These are phyloP conservation scores for Papiliotrema fonsecae DNA, from an alignment of 1,284 basidiomycete genomes.

Conservation along the genomic window DNA sequence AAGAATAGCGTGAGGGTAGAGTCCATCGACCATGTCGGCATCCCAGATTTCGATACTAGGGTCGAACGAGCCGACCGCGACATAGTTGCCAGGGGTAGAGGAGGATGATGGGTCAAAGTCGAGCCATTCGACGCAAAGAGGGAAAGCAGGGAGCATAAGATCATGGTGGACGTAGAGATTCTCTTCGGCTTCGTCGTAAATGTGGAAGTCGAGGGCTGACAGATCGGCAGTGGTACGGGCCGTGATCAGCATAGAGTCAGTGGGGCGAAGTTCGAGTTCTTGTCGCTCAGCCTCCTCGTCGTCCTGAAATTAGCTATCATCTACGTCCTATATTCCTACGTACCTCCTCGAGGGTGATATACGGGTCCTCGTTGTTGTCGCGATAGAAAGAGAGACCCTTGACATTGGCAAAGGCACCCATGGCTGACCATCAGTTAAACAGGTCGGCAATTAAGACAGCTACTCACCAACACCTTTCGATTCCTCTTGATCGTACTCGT, in stretches of 20 bases:
- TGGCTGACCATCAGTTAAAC: slow-evolving; percentile 52
- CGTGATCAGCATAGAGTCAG: slow-evolving; percentile 86
- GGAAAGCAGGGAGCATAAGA: slow-evolving; percentile 94
- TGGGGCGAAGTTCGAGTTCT: slow-evolving; percentile 82
- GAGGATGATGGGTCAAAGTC: slow-evolving; percentile 60
- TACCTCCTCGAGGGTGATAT: slow-evolving; percentile 91
- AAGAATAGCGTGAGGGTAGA: slow-evolving; percentile 89
- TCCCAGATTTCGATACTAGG: slow-evolving; percentile 99
- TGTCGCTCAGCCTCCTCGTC: slow-evolving; percentile 78
- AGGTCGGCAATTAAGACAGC: no score
- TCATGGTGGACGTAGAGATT: slow-evolving; percentile 98
- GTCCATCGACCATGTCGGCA: slow-evolving; percentile 84
- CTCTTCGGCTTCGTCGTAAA: slow-evolving; percentile 87
- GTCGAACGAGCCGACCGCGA: slow-evolving; percentile 95
- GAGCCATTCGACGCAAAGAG: slow-evolving; percentile 98
- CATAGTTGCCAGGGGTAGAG: slow-evolving; percentile 65
- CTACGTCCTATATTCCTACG: slow-evolving; percentile 17
- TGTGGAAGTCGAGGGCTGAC: slow-evolving; percentile 90
- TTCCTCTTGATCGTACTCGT: slow-evolving; percentile 87
- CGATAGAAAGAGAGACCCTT: slow-evolving; percentile 90
- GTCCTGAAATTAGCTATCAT: slow-evolving; percentile 50
- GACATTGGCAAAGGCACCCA: slow-evolving; percentile 91
- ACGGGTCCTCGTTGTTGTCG: slow-evolving; percentile 91
- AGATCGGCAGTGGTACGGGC: slow-evolving; percentile 98
- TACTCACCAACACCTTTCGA: slow-evolving; percentile 56